Evolutionary conservation across 306 rosid species (phyloP).

Genomic region (Citrullus amarus): DNA sequence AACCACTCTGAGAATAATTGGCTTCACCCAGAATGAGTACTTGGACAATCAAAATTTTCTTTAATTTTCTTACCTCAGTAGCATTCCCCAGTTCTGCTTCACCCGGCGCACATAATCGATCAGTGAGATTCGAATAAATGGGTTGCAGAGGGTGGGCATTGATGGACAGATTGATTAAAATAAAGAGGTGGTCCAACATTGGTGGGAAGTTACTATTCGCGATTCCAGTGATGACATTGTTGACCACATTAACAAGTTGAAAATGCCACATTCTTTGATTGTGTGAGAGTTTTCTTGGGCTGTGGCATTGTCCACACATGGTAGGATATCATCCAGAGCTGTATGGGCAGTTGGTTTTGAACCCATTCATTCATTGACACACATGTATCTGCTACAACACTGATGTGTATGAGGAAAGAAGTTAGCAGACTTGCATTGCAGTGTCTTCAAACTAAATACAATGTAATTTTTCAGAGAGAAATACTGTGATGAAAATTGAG

Average conservation of each 20-base stretch:
- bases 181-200: not conserved
- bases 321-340: constrained; percentile 67
- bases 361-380: constrained; percentile 50
- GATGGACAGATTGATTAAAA: constrained; percentile 38
- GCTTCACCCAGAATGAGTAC: not conserved
- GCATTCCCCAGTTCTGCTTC: constrained; percentile 25
- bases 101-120: constrained; percentile 14
- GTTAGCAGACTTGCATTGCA: not conserved
- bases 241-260: constrained; percentile 19
- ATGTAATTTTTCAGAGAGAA: not conserved
- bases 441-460: not conserved
- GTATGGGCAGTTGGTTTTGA: constrained; percentile 30
- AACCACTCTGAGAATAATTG: not conserved
- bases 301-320: constrained; percentile 56
- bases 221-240: constrained; percentile 17
- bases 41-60: not conserved
- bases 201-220: constrained; percentile 15
- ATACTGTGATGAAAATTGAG: not conserved
- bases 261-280: constrained; percentile 32
- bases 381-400: constrained; percentile 39
- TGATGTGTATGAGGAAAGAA: not conserved
- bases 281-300: constrained; percentile 26
- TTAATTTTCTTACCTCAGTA: constrained; percentile 15
- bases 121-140: constrained; percentile 21
- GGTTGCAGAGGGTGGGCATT: constrained; percentile 40